A percentile compares a stretch with the other conserved stretches of the same genome.
These are phyloP conservation scores for Claviceps purpurea DNA, from an alignment of 2,329 filamentous ascomycete genomes.

Conservation along the genomic window DNA sequence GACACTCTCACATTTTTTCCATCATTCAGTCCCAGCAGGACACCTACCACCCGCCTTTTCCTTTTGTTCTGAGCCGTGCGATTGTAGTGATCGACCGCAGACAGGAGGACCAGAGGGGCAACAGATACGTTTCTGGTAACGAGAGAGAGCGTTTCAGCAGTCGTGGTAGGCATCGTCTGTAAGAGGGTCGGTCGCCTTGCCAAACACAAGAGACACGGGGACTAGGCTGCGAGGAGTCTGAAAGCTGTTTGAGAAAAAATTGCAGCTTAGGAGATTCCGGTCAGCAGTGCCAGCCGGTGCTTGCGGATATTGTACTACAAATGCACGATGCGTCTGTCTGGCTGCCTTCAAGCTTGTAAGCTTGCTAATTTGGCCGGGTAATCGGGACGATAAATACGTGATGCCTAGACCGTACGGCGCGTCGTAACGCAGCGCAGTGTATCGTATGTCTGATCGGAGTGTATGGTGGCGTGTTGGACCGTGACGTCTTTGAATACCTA, in stretches of 20 bases:
- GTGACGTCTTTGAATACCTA: background rate
- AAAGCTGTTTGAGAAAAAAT: background rate
- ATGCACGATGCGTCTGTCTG: background rate
- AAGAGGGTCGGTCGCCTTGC: background rate
- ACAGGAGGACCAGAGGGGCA: conserved; percentile 93
- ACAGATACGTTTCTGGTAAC: conserved; percentile 93
- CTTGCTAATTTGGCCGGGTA: background rate
- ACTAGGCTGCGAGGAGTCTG: background rate
- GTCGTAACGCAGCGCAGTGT: background rate
- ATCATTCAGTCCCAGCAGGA: conserved; percentile 88
- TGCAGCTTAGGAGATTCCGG: background rate
- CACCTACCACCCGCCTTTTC: conserved; percentile 78
- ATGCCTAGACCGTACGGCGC: background rate
- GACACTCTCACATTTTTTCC: conserved; percentile 93
- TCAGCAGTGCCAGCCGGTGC: background rate
- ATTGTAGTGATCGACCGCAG: conserved; percentile 96
- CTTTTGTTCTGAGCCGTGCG: conserved; percentile 80
- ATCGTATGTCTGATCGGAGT: too few relatives aligned
- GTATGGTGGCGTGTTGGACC: background rate
- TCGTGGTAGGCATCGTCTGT: conserved; percentile 79
- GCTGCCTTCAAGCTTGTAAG: conserved; percentile 1
- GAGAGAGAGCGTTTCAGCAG: conserved; percentile 88
- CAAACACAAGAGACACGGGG: background rate
- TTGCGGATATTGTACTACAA: background rate
- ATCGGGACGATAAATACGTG: background rate